Percentiles rank a stretch among this genome's conserved stretches.
Evolutionary conservation across 2,329 filamentous ascomycete genomes (phyloP).

Genomic region (Incumbomyces lentus): DNA sequence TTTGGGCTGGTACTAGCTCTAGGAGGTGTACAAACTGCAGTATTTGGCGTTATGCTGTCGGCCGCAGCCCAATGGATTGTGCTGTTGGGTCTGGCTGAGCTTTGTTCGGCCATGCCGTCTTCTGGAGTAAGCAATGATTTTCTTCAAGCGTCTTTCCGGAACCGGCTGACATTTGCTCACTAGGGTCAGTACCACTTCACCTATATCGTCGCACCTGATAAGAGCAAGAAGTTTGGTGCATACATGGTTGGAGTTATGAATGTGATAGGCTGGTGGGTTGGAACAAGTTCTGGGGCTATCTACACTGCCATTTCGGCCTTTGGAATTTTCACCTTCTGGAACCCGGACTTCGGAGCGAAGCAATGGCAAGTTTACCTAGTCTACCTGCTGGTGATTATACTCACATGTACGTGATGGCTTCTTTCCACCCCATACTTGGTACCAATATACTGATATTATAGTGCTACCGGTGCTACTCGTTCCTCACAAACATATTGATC

Average conservation of each 20-base stretch:
- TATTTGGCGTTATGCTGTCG: conserved; percentile 20
- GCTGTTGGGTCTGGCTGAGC: conserved; percentile 11
- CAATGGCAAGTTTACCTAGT: no score
- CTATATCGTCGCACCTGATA: conserved; percentile 21
- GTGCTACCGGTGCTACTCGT: no score
- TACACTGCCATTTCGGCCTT: no score
- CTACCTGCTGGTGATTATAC: no score
- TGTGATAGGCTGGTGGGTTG: conserved; percentile 22
- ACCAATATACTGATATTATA: no score
- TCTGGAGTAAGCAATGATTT: conserved; percentile 10
- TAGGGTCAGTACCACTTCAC: conserved; percentile 26
- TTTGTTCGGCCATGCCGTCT: conserved; percentile 15
- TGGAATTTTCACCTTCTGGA: no score
- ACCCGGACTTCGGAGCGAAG: no score
- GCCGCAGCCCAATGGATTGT: conserved; percentile 20
- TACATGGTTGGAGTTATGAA: conserved; percentile 21
- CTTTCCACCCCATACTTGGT: no score
- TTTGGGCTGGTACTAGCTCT: conserved; percentile 16
- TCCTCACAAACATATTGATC: not conserved
- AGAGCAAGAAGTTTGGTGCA: conserved; percentile 20
- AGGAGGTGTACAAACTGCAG: conserved; percentile 16
- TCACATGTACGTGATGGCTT: no score
- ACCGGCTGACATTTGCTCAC: not conserved
- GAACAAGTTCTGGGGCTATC: not conserved
- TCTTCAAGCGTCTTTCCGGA: not conserved